Percentiles rank a stretch among this genome's conserved stretches.
Conservation (phyloP, 2,329 filamentous ascomycete species). For the Rhytidhysteron rufulum region DNA sequence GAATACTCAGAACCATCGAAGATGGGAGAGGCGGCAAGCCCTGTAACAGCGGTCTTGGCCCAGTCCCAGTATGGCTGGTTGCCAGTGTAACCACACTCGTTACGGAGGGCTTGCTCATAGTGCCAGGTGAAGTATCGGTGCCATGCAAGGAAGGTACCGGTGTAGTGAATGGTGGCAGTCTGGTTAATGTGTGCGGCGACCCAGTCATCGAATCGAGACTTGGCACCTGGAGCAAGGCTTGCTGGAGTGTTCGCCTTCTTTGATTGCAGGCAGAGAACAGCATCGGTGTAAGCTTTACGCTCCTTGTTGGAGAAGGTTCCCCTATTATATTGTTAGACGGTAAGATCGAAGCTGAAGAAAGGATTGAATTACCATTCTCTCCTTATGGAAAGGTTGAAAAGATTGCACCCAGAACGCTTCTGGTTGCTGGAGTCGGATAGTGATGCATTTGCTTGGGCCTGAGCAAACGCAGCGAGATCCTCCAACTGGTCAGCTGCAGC, state of each 20-base stretch:
- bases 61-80: slow-evolving; percentile 38
- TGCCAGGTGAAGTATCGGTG: slow-evolving; percentile 41
- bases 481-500: slow-evolving; percentile 21
- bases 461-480: slow-evolving; percentile 18
- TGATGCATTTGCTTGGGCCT: slow-evolving; percentile 13
- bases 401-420: slow-evolving; percentile 21
- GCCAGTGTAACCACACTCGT: slow-evolving; percentile 41
- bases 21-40: slow-evolving; percentile 34
- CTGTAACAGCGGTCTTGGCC: slow-evolving; percentile 22
- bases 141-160: slow-evolving; percentile 39
- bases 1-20: slow-evolving; percentile 49
- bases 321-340: slow-evolving; percentile 5
- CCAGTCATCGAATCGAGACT: slow-evolving; percentile 15
- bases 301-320: slow-evolving; percentile 8
- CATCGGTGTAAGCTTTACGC: slow-evolving; percentile 13
- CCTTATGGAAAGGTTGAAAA: slow-evolving; percentile 21
- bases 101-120: slow-evolving; percentile 40
- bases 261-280: slow-evolving; percentile 13
- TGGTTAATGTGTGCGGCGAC: slow-evolving; percentile 15
- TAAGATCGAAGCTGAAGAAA: background rate
- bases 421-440: slow-evolving; percentile 12
- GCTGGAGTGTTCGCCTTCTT: slow-evolving; percentile 11
- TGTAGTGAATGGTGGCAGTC: slow-evolving; percentile 16
- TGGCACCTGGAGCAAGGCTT: slow-evolving; percentile 12
- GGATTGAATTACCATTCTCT: slow-evolving; percentile 21